Base-by-base conservation (phyloP, 768 basidiomycete genomes). In the Mrakia frigida region DNA sequence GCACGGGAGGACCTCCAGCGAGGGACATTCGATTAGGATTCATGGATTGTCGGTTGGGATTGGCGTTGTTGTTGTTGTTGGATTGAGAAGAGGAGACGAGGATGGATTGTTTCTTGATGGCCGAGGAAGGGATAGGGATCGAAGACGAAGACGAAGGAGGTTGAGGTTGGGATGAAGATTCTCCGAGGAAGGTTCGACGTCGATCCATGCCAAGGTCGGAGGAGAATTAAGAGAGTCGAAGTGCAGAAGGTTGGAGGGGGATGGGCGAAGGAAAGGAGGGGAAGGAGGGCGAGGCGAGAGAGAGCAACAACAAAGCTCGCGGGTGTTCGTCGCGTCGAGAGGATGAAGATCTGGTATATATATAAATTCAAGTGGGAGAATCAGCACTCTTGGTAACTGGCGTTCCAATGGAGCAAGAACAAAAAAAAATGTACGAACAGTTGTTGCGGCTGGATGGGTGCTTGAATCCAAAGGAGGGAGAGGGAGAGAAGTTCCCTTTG, bases 241-340 rank as follows among this genome's bases (percentile, higher is more conserved):
- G 50, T 0, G 46, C 0, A 28, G 70, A n/a, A 39, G 69, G 46
- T 18, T 25, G 46, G 10, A 35, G 23, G 5, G 37, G 63, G n/a
- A 63, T 14, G 25, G 67, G 52, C 53, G 6, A 52, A 46, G 37
- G 59, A 56, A 23, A 35, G 39, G 33, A 13, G 16, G 28, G 31
- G 18, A 25, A 23, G 33, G 25, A 67, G 33, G 23, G 67, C 53
- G 1, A 59, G 52, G 41, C n/a, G n/a, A 65, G 59, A 37, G 23
- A 37, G 25, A 53, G 53, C 56, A 56, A 87, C 50, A 72, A 50
- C 25, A 41, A 25, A 70, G 46, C 43, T 70, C 46, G 39, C n/a
- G 41, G 10, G 23, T 9, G 68, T 69, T 68, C 37, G 65, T 68
- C 65, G 65, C 65, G 65, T 68, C 37, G 11, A 35, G 6, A 25